These are phyloP conservation scores for Grosmannia huntii DNA, from an alignment of 2,329 filamentous ascomycete species.

Conservation along the genomic window DNA sequence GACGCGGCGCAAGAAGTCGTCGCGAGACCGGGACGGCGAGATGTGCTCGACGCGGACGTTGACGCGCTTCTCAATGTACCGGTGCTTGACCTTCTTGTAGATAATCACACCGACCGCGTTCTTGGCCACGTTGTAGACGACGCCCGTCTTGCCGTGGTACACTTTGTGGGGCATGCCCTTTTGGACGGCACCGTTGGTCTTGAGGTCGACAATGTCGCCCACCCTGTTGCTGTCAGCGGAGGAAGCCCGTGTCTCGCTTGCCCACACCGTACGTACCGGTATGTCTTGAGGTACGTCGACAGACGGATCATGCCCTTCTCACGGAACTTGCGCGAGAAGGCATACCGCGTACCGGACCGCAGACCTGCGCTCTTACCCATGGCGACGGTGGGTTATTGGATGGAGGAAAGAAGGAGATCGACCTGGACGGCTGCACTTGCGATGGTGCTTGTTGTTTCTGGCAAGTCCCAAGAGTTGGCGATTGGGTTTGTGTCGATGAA, in stretches of 20 bases:
- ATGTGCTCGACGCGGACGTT: constrained; percentile 99
- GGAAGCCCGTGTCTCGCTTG: no score
- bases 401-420: background rate
- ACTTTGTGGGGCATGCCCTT: constrained; percentile 99
- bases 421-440: background rate
- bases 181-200: constrained; percentile 95
- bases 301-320: constrained; percentile 89
- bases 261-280: constrained; percentile 52
- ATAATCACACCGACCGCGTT: constrained; percentile 95
- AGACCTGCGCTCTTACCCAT: constrained; percentile 86
- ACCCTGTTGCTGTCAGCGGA: constrained; percentile 43
- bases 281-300: constrained; percentile 88
- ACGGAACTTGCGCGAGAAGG: constrained; percentile 90
- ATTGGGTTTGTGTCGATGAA: background rate
- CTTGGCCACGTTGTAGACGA: constrained; percentile 99
- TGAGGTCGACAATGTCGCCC: constrained; percentile 97
- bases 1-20: constrained; percentile 92
- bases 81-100: constrained; percentile 99
- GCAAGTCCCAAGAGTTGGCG: background rate
- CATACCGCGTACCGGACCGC: constrained; percentile 78
- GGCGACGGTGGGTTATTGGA: constrained; percentile 22
- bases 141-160: constrained; percentile 98
- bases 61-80: constrained; percentile 99
- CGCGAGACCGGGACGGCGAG: constrained; percentile 82
- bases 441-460: background rate